phyloP scores from a whole-genome alignment of 257 asterid genomes.

The Solanum virginianum region DNA sequence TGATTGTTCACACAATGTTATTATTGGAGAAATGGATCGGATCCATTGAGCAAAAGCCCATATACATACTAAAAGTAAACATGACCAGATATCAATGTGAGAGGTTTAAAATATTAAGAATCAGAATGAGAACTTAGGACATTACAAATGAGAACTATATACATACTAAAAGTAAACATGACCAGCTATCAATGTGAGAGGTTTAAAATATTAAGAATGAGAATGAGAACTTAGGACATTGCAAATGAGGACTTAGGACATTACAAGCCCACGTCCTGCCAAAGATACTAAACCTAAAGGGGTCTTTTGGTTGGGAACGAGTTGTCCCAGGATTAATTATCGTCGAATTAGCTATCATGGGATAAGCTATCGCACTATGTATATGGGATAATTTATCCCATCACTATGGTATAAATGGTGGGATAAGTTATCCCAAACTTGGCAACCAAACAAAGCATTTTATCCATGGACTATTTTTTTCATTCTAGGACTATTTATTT shows the following conservation, averaged over 20 bases:
- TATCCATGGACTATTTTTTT: too few species aligned
- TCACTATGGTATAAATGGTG: too few species aligned
- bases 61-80: background rate
- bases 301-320: too few species aligned
- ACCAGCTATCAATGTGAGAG: background rate
- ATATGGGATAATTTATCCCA: too few species aligned
- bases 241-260: background rate
- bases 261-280: background rate
- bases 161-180: background rate
- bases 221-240: background rate
- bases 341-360: too few species aligned
- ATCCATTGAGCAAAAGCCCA: background rate
- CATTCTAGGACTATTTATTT: too few species aligned
- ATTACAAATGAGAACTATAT: background rate
- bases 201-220: background rate
- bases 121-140: background rate
- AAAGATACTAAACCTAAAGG: background rate
- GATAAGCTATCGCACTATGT: too few species aligned
- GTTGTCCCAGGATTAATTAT: too few species aligned
- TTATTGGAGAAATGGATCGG: background rate
- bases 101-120: background rate
- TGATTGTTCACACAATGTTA: background rate
- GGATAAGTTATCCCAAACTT: too few species aligned
- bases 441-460: too few species aligned
- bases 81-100: background rate